Percentiles rank a stretch among this genome's conserved stretches.
Conservation (phyloP, 1,284 basidiomycete species). For the Cutaneotrichosporon sp. region DNA sequence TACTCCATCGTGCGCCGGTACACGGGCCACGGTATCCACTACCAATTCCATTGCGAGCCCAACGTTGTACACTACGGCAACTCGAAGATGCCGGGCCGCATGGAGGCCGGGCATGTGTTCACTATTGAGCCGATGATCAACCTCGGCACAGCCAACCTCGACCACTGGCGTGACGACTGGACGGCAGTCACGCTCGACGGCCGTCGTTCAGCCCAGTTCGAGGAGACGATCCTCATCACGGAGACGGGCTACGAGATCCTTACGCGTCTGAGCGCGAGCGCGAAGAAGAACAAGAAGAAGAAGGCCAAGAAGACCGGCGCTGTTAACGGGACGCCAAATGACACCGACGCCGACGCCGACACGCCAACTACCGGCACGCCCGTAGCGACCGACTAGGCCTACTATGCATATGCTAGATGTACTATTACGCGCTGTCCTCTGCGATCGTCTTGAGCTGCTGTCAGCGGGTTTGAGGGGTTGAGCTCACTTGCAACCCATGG, state of each 20-base stretch:
- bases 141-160: slow-evolving; percentile 61
- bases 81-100: slow-evolving; percentile 54
- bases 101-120: slow-evolving; percentile 55
- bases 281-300: slow-evolving; percentile 47
- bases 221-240: slow-evolving; percentile 89
- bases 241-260: slow-evolving; percentile 87
- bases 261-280: slow-evolving; percentile 58
- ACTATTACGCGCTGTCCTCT: slow-evolving; percentile 28
- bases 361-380: slow-evolving; percentile 29
- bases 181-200: slow-evolving; percentile 88
- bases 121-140: slow-evolving; percentile 78
- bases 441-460: slow-evolving; percentile 46
- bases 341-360: slow-evolving; percentile 16
- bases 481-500: slow-evolving; percentile 85
- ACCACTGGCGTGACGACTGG: slow-evolving; percentile 65
- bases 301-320: slow-evolving; percentile 33
- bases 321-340: slow-evolving; percentile 19
- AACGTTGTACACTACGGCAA: slow-evolving; percentile 55
- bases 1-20: slow-evolving; percentile 84
- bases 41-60: slow-evolving; percentile 58
- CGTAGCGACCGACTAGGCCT: slow-evolving; percentile 21
- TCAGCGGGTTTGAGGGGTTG: slow-evolving; percentile 2
- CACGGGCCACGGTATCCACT: slow-evolving; percentile 86
- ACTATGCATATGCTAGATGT: slow-evolving; percentile 10
- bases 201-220: slow-evolving; percentile 86